Evolutionary conservation across 2,329 filamentous ascomycete genomes (phyloP).

Genomic region (Colletotrichum liriopes): DNA sequence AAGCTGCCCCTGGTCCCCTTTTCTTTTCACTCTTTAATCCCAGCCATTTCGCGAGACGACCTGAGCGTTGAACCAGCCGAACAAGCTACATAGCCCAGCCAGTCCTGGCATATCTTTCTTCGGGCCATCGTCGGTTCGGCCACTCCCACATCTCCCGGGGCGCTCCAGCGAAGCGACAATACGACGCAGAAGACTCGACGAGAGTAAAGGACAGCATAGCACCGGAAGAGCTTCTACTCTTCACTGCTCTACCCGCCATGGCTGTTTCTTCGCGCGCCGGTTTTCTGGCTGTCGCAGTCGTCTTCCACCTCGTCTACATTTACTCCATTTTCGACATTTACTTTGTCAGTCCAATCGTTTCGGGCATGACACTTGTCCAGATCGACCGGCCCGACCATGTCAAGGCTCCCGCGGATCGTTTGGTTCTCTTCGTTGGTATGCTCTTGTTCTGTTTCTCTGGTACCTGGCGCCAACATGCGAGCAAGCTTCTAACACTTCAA

Average conservation of each 20-base stretch:
- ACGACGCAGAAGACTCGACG: not conserved
- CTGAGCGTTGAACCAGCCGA: slow-evolving; percentile 3
- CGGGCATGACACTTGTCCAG: slow-evolving; percentile 89
- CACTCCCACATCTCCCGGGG: not conserved
- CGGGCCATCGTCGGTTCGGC: not conserved
- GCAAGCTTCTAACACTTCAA: slow-evolving; percentile 9
- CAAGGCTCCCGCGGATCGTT: slow-evolving; percentile 87
- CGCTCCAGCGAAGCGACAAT: slow-evolving; percentile 8
- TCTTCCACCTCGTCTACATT: slow-evolving; percentile 95
- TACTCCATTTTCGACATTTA: slow-evolving; percentile 99
- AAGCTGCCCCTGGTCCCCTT: not conserved
- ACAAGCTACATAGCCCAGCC: not conserved
- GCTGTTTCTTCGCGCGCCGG: slow-evolving; percentile 76
- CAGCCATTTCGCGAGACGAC: not conserved
- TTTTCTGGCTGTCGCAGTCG: slow-evolving; percentile 89
- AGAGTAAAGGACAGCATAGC: no score
- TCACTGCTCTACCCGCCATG: slow-evolving; percentile 57
- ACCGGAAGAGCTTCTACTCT: not conserved
- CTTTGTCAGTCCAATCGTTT: slow-evolving; percentile 97
- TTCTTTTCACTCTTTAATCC: not conserved
- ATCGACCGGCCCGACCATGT: slow-evolving; percentile 72
- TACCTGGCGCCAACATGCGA: not conserved
- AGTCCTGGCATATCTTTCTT: not conserved
- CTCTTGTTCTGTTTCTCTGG: slow-evolving; percentile 1
- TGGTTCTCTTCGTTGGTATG: slow-evolving; percentile 93